Percentiles rank a stretch among this genome's conserved stretches.
These are phyloP conservation scores for Coniferiporia weirii DNA, from an alignment of 1,284 basidiomycete species.

Conservation along the genomic window DNA sequence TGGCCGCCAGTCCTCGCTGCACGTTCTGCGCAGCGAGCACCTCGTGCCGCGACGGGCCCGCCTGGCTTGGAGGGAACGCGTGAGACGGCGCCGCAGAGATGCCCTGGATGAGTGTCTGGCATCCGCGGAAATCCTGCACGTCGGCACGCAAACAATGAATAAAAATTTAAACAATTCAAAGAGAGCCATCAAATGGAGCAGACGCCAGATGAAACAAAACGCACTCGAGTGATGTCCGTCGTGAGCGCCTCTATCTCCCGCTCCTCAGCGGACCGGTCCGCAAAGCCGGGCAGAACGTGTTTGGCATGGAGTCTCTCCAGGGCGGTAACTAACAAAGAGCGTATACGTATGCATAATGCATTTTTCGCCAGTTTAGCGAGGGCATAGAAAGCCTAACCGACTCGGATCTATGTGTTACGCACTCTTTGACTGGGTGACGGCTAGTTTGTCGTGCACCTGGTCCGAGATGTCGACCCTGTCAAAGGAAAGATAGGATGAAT, in stretches of 20 bases:
- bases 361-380: background rate
- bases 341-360: too few species aligned
- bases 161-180: slow-evolving; percentile 2
- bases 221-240: slow-evolving; percentile 81
- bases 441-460: slow-evolving; percentile 78
- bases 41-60: slow-evolving; percentile 45
- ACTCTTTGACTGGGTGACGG: slow-evolving; percentile 75
- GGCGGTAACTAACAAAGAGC: slow-evolving; percentile 51
- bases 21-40: slow-evolving; percentile 86
- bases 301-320: slow-evolving; percentile 95
- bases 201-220: slow-evolving; percentile 18
- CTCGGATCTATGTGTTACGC: slow-evolving; percentile 31
- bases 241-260: slow-evolving; percentile 88
- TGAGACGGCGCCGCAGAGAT: slow-evolving; percentile 47
- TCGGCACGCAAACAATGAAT: slow-evolving; percentile 19
- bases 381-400: background rate
- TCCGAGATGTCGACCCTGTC: slow-evolving; percentile 87
- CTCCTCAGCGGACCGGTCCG: slow-evolving; percentile 91
- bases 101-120: slow-evolving; percentile 74
- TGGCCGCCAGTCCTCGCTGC: slow-evolving; percentile 92
- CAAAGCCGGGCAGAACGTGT: slow-evolving; percentile 92
- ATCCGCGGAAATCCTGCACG: slow-evolving; percentile 77
- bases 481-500: slow-evolving; percentile 10
- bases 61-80: slow-evolving; percentile 43
- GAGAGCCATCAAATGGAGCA: too few species aligned